Conservation (phyloP, 495 filamentous ascomycete genomes). For the Cladorrhinum samala region DNA sequence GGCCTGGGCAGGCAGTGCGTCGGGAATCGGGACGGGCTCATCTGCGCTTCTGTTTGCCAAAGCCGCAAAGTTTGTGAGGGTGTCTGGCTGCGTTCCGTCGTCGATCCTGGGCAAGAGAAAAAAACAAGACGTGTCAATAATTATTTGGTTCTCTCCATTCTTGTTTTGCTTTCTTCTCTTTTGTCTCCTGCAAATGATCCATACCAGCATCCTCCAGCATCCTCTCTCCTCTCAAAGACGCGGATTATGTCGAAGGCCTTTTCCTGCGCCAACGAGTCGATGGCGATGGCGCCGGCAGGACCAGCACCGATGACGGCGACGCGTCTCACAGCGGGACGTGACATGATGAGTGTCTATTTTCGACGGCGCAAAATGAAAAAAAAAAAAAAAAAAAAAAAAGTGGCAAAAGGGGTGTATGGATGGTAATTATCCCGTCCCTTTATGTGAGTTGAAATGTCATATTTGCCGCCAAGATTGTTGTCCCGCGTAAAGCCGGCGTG, state of each 20-base stretch:
- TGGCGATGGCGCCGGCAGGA: slow-evolving; percentile 52
- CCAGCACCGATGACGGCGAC: slow-evolving; percentile 56
- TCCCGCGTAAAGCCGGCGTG: background rate
- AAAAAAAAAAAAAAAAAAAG: background rate
- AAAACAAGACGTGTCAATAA: background rate
- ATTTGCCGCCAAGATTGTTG: too few relatives aligned
- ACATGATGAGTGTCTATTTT: background rate
- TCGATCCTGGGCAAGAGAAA: slow-evolving; percentile 32
- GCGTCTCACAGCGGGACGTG: slow-evolving; percentile 30
- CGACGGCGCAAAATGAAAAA: background rate
- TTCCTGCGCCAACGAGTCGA: slow-evolving; percentile 53
- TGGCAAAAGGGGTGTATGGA: too few relatives aligned
- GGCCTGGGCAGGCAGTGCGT: slow-evolving; percentile 38
- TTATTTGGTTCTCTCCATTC: too few relatives aligned
- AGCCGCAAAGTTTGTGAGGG: slow-evolving; percentile 33
- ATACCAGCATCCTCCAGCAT: slow-evolving; percentile 54
- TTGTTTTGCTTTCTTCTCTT: too few relatives aligned
- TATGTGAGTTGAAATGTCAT: too few relatives aligned
- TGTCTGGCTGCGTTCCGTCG: slow-evolving; percentile 28
- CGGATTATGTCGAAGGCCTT: slow-evolving; percentile 49
- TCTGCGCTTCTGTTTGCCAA: slow-evolving; percentile 45
- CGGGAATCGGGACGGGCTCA: slow-evolving; percentile 40
- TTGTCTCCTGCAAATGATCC: too few relatives aligned
- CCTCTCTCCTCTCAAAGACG: slow-evolving; percentile 55
- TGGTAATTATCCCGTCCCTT: too few relatives aligned